Evolutionary conservation across 257 asterid species (phyloP), one percentile per base, ranked within the genome.

Genomic region (Nicotiana benthamiana): DNA sequence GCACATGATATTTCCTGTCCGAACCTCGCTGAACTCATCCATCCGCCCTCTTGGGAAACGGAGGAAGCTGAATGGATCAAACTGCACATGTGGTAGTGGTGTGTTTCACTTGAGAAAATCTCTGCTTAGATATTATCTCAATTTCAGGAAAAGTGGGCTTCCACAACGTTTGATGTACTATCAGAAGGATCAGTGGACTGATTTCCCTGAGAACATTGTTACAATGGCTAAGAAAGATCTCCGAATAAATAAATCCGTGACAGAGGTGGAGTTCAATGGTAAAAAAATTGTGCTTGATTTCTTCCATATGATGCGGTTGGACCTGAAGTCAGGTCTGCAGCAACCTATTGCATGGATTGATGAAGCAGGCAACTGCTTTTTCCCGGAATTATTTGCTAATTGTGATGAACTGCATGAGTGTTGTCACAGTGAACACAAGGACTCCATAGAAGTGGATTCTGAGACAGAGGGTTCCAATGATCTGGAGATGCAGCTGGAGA

Each of bases 281-380:
- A 79, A 82, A 75, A 76, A 51, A 77, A 68, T 88, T 81, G 85
- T 85, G 75, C 88, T 94, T 24, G 97, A 93, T 87, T 93, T 94
- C 81, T 65, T 93, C 82, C 96, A 88, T 78, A 93, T 93, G 98
- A 83, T 84, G 68, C 87, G 72, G 83, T 79, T 89, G 86, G 96
- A 93, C 87, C 72, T 94, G 91, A 74, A 78, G 75, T 90, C 91
- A 4, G 97, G 98, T 75, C 53, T 79, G 78, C 87, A 70, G 61
- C 90, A 86, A 57, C 90, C 96, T 18, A 92, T 94, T 85, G 97
- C 97, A 51, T 94, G 98, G 97, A 90, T 94, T 84, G 98, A 94
- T 87, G 91, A 87, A 70, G 85, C 91, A 52, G 98, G 94, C 10
- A 82, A 84, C 63, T 93, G 97, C 83, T 93, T 90, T 83, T 93